Evolutionary conservation across 768 basidiomycete genomes (phyloP), one percentile per base, ranked within the genome.

Genomic region (Naganishia vaughanmartiniae): DNA sequence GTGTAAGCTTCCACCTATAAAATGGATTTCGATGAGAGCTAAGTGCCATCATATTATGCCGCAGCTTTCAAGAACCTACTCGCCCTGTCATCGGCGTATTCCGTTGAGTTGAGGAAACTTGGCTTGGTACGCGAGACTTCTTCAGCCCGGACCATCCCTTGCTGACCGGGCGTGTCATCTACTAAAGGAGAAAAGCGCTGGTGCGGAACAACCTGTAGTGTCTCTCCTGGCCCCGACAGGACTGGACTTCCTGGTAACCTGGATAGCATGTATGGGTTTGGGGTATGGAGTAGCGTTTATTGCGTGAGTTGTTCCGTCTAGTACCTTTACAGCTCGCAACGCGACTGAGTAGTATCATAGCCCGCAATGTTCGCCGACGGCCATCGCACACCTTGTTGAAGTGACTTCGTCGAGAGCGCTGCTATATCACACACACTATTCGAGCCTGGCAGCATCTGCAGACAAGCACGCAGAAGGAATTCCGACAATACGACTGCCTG

Each of bases 381-480:
- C 85, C 5, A 80, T 84, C 26, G 81, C 83, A 0, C 81, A 84
- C 66, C 81, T 87, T 15, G 74, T 85, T 66, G 74, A 80, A n/a
- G 69, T 81, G 4, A 83, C 83, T 14, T 74, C 78, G 6, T 79
- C 84, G 0, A 75, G 78, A 0, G 80, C 80, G 54, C 75, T 85
- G 12, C 77, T 86, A 54, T 83, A 81, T 67, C 82, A 84, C 34
- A 70, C 78, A 7, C 82, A 81, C 70, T 85, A 83, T 73, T 60
- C 72, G 19, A 69, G 76, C 14, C 79, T 83, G 48, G 83, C 81
- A 1, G 28, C 76, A 14, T 79, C 81, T 31, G 80, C 80, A 14
- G 74, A 76, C 30, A 31, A 46, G 14, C 26, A 24, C 26, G 28
- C 31, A 15, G 28, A 54, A 2, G 30, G 45, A 17, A 63, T 54